phyloP scores from a whole-genome alignment of 805 yeast genomes.

The Cyberlindnera petersonii region DNA sequence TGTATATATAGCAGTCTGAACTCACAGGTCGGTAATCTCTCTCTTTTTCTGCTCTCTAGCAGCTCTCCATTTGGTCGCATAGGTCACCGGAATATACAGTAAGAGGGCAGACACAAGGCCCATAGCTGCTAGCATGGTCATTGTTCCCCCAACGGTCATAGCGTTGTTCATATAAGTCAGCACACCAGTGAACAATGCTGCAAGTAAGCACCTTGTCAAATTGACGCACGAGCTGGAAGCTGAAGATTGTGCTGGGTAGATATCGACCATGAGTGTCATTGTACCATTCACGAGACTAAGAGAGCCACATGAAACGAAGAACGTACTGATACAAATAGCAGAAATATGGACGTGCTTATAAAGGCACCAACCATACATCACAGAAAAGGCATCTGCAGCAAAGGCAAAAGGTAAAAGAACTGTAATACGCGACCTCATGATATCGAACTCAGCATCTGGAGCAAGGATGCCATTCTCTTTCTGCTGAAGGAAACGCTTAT shows the following conservation, averaged over 20 bases:
- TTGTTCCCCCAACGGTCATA: conserved; percentile 72
- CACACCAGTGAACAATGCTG: conserved; percentile 68
- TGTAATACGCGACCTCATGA: conserved; percentile 50
- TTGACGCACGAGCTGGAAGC: conserved; percentile 74
- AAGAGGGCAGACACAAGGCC: conserved; percentile 28
- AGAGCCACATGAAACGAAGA: conserved; percentile 54
- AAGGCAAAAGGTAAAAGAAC: conserved; percentile 41
- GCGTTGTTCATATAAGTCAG: conserved; percentile 54
- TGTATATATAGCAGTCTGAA: too few species aligned
- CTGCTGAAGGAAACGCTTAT: conserved; percentile 18
- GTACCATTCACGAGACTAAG: conserved; percentile 54
- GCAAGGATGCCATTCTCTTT: conserved; percentile 22
- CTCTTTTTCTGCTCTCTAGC: conserved; percentile 18
- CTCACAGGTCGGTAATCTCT: too few species aligned
- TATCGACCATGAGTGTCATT: conserved; percentile 67
- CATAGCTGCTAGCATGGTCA: conserved; percentile 61
- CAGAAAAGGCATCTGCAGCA: conserved; percentile 37
- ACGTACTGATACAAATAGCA: conserved; percentile 44
- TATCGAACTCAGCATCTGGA: conserved; percentile 40
- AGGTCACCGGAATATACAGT: conserved; percentile 28
- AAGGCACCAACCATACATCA: conserved; percentile 75
- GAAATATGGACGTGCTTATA: conserved; percentile 28
- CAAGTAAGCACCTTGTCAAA: conserved; percentile 62
- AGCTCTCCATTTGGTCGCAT: conserved; percentile 29
- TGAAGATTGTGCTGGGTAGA: conserved; percentile 67